phyloP scores from a whole-genome alignment of 164 flowering plant genomes.

The Cinnamomum chago region DNA sequence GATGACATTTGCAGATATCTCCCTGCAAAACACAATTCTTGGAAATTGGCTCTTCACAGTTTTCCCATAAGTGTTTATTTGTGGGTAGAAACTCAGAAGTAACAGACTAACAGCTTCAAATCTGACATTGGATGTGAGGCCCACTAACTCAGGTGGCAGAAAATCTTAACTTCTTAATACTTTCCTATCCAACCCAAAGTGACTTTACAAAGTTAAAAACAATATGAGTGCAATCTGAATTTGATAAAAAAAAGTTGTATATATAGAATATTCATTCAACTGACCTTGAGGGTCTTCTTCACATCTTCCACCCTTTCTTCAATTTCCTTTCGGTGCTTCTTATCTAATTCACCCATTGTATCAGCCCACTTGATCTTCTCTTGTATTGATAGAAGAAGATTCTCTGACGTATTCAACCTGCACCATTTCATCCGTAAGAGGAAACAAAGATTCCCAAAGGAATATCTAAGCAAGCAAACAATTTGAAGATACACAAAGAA shows the following conservation, averaged over 20 bases:
- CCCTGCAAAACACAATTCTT: background rate
- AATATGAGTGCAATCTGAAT: too few relatives aligned
- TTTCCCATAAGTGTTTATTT: background rate
- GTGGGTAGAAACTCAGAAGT: background rate
- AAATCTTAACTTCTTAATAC: background rate
- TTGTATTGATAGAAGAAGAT: slow-evolving; percentile 77
- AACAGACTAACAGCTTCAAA: background rate
- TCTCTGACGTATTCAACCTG: slow-evolving; percentile 85
- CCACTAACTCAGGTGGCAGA: background rate
- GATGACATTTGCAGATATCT: background rate
- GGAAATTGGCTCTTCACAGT: background rate
- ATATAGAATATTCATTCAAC: slow-evolving; percentile 27
- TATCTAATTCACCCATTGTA: slow-evolving; percentile 70
- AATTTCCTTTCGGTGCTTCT: slow-evolving; percentile 70
- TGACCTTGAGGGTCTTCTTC: slow-evolving; percentile 83
- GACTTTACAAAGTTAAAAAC: background rate
- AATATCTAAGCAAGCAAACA: slow-evolving; percentile 2
- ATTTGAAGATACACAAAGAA: background rate
- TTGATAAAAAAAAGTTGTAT: background rate
- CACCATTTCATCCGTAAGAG: slow-evolving; percentile 8
- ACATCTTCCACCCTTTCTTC: slow-evolving; percentile 75
- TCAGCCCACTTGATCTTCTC: slow-evolving; percentile 98
- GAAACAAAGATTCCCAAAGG: background rate
- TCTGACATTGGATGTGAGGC: background rate
- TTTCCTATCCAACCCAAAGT: background rate